Evolutionary conservation across 805 yeast species (phyloP), one percentile per base, ranked within the genome.

Genomic region (Nakazawaea molendinolei): DNA sequence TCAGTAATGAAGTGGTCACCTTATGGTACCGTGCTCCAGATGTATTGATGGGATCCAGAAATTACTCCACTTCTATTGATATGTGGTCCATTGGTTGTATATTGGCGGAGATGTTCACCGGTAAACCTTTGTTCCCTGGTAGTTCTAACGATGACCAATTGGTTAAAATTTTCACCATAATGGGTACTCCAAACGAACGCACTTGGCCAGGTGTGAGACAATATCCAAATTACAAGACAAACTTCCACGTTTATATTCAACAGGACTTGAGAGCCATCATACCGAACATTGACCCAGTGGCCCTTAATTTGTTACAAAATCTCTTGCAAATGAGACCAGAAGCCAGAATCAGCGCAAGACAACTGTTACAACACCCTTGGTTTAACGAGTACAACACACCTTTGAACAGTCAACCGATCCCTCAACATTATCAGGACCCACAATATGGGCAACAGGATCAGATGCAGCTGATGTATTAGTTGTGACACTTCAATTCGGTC

Each of bases 11-110:
- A 58, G 97, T 92, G 36, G 98, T 92, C 30, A 92, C 98, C 0
- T 65, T 92, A 44, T 92, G 98, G 98, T 90, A 90, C 60, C 74
- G 98, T 45, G 96, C 97, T 0, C 98, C 98, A 0, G 98, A 90
- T 55, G 97, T 92, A 21, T 65, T 92, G 35, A 69, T 92, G 52
- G 98, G 98, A 2, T 86, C 95, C 3, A 76, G 96, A 49, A 90
- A 94, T 39, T 92, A 92, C 60, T 84, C 95, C 31, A 92, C 98
- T 0, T 89, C 96, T 7, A 94, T 92, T 42, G 98, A 92, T 56
- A 86, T 92, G 63, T 92, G 98, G 98, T 86, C 96, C 13, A 94
- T 95, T 12, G 98, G 98, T 12, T 92, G 98, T 61, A 92, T 92
- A 37, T 74, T 92, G 56, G 97, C 97, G 3, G 98, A 92, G 55